Base-by-base conservation (phyloP, 1,139 yeast species). In the Suhomyces anneliseae region DNA sequence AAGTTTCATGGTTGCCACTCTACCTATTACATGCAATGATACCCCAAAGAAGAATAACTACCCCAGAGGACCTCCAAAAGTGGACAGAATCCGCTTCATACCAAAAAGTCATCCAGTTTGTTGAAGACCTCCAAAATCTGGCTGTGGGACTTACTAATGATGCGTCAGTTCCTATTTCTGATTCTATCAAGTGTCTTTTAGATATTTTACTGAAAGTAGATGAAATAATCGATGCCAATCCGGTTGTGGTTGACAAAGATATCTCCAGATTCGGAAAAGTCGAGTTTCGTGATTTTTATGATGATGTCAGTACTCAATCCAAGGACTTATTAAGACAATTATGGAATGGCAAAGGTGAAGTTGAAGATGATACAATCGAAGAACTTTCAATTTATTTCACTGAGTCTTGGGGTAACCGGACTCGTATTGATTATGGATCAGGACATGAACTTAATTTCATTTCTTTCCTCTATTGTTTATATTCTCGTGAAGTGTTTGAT, bases 391-490 rank as follows among this genome's bases (percentile, higher is more conserved):
- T 71, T 1, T 89, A 89, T 61, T 72, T 89, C 34, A 58, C 59
- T 6, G 90, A 87, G 54, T 78, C 95, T 0, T 92, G 92, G 84
- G 99, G 99, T 0, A 84, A 90, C 61, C 72, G 89, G 47, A 79
- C 81, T 2, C 76, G 99, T 60, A 89, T 93, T 29, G 99, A 93
- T 65, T 93, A 90, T 64, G 99, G 99, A 0, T 88, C 97, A 5
- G 99, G 99, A 26, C 99, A 93, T 64, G 99, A 93, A 64, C 74
- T 93, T 50, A 92, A 90, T 62, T 92, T 93, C 59, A 59, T 92
- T 1, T 80, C 87, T 42, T 87, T 89, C 56, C 69, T 90, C 39
- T 71, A 81, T 34, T 82, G 89, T 42, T 66, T 88, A 7, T 51
- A 74, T 32, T 65, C 76, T 48, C 68, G 82, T 24, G 65, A 65